phyloP scores from a whole-genome alignment of 345 rosid genomes.

The rapeseed (Brassica napus) region Da-Ae NC_063441.1:19738501-19739000 shows the following conservation, averaged over 20 bases:
- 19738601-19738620: conserved; percentile 81
- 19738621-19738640: conserved; percentile 89
- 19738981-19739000: conserved; percentile 74
- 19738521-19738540: conserved; percentile 89
- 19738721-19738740: no score
- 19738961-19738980: conserved; percentile 95
- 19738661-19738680: conserved; percentile 59
- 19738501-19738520: conserved; percentile 81
- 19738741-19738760: no score
- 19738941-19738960: conserved; percentile 97
- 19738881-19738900: conserved; percentile 22
- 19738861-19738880: conserved; percentile 14
- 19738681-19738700: not conserved
- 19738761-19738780: conserved; percentile 96
- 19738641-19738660: conserved; percentile 73
- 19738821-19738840: conserved; percentile 89
- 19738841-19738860: conserved; percentile 13
- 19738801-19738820: conserved; percentile 72
- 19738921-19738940: conserved; percentile 94
- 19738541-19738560: conserved; percentile 85
- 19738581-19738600: conserved; percentile 98
- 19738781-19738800: conserved; percentile 88
- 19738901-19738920: conserved; percentile 47
- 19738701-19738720: not conserved
- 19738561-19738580: conserved; percentile 94